phyloP scores from a whole-genome alignment of 257 asterid genomes.

The Henckelia pumila region DNA sequence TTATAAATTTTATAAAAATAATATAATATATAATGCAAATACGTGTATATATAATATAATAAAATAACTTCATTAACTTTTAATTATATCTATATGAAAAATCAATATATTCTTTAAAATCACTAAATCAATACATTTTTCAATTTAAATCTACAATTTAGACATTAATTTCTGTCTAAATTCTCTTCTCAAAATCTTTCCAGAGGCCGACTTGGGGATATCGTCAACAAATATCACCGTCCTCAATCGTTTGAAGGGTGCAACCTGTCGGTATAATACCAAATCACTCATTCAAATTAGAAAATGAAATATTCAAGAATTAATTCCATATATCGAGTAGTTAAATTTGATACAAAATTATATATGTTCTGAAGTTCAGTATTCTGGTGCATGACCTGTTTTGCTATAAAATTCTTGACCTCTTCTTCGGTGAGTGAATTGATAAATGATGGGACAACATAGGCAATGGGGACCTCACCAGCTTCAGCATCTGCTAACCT shows the following conservation, averaged over 20 bases:
- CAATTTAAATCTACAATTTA: too few relatives aligned
- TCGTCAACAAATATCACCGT: conserved; percentile 25
- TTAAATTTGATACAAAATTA: not conserved
- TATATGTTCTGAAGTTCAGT: not conserved
- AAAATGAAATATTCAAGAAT: not conserved
- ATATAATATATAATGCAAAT: too few relatives aligned
- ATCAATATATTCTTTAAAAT: too few relatives aligned
- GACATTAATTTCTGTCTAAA: conserved; percentile 19
- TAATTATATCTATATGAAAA: too few relatives aligned
- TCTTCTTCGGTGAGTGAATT: conserved; percentile 28
- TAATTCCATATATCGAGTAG: not conserved
- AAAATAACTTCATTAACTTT: too few relatives aligned
- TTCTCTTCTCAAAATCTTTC: conserved; percentile 39
- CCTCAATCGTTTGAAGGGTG: conserved; percentile 35
- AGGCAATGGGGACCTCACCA: conserved; percentile 73
- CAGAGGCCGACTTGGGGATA: conserved; percentile 33
- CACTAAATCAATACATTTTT: too few relatives aligned
- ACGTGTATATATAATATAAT: too few relatives aligned
- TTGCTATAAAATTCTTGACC: conserved; percentile 27
- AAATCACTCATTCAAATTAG: not conserved
- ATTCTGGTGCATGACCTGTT: conserved; percentile 24
- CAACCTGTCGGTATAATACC: conserved; percentile 32
- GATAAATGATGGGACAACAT: conserved; percentile 49
- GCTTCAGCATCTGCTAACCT: conserved; percentile 68
- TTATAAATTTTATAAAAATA: too few relatives aligned